Conservation (phyloP, 345 rosid genomes). For the Reutealis trisperma region DNA sequence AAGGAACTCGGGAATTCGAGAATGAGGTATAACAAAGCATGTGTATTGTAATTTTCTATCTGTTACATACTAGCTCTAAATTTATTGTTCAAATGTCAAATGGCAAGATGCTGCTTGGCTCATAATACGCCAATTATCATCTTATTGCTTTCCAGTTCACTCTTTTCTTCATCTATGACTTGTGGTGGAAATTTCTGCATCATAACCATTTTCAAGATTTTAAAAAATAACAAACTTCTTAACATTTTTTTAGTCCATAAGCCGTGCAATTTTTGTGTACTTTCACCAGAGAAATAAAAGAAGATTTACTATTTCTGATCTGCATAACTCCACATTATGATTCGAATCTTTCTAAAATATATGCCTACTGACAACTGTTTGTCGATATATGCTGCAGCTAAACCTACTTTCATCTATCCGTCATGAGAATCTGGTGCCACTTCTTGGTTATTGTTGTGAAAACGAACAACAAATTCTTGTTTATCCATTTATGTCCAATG, state of each 20-base stretch:
- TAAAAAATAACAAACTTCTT: background rate
- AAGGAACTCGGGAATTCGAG: constrained; percentile 36
- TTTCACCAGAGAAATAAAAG: background rate
- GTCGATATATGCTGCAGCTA: constrained; percentile 40
- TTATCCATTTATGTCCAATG: constrained; percentile 75
- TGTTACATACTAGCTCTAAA: background rate
- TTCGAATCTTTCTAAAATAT: background rate
- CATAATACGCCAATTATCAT: background rate
- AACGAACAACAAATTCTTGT: constrained; percentile 71
- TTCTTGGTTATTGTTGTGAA: constrained; percentile 66
- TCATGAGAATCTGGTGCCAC: constrained; percentile 68
- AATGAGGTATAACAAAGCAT: constrained; percentile 29
- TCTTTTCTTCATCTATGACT: background rate
- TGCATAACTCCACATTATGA: background rate
- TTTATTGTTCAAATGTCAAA: background rate
- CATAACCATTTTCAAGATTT: background rate
- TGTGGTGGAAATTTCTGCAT: background rate
- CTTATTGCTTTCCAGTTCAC: background rate
- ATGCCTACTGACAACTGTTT: constrained; percentile 8
- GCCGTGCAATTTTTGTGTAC: background rate
- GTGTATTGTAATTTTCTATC: background rate
- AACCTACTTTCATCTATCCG: constrained; percentile 64
- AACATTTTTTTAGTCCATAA: background rate
- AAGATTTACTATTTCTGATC: background rate
- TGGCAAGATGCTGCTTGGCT: background rate